Evolutionary conservation across 805 yeast genomes (phyloP), one percentile per base, ranked within the genome.

Genomic region (Naumovozyma baii): DNA sequence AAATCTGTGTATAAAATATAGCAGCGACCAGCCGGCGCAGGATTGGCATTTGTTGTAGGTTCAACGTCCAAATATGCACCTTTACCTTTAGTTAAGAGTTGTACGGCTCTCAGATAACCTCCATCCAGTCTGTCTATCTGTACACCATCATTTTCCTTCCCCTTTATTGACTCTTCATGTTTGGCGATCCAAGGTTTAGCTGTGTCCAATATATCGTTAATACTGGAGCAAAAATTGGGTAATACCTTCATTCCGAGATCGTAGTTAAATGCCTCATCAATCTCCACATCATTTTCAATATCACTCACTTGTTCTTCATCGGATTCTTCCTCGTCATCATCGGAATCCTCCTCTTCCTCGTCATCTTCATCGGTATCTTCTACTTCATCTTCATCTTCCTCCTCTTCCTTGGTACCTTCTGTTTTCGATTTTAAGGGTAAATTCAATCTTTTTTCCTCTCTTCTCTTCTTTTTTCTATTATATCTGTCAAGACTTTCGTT

Each of bases 1-100:
- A 82, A 72, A 57, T 88, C 96, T 66, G 82, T 74, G 52, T 92
- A 85, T 16, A 86, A 71, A 36, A 87, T 62, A 29, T 46, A 46
- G 15, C 31, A 29, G 7, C 31, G 31, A 29, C 31, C 31, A 29
- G 31, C 31, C 7, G 31, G 31, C 26, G 26, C 10, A 22, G 54
- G 83, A 73, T 49, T n/a, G n/a, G n/a, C n/a, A n/a, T n/a, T 22
- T 29, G 13, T 13, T 76, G 76, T n/a, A 49, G 52, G 46, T 49
- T 40, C 39, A 19, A 13, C 5, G 13, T 29, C 40, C 38, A 29
- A 12, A 13, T n/a, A 12, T 13, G 31, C 31, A 20, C 42, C 47
- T 17, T 35, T 25, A 13, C 48, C 47, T 33, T 46, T 46, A 26
- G 48, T 43, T 17, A 55, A 38, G 7, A 47, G 34, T 34, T 44